A percentile compares a stretch with the other conserved stretches of the same genome.
These are phyloP conservation scores for Candida ulmi DNA, from an alignment of 805 yeast species.

Conservation along the genomic window DNA sequence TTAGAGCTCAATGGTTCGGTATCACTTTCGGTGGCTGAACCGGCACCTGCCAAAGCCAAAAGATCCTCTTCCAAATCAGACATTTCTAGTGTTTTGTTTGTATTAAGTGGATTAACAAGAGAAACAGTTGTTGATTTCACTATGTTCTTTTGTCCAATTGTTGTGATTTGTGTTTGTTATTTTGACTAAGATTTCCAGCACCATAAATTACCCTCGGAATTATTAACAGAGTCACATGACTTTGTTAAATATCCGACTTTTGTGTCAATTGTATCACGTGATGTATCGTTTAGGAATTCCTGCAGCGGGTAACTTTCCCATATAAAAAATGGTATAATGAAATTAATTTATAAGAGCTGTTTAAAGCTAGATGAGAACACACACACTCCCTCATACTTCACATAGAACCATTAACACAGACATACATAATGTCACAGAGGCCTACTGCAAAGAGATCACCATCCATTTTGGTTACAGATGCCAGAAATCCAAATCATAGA, in stretches of 20 bases:
- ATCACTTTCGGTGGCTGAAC: conserved; percentile 28
- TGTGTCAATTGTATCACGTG: background rate
- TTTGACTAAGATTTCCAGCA: no score
- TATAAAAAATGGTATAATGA: no score
- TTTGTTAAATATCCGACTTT: no score
- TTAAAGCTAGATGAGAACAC: no score
- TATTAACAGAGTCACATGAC: no score
- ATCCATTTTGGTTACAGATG: conserved; percentile 88
- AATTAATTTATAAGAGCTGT: no score
- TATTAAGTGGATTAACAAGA: no score
- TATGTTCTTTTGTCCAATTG: no score
- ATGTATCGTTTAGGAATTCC: background rate
- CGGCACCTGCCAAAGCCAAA: conserved; percentile 85
- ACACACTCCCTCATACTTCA: no score
- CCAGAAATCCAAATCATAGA: conserved; percentile 53
- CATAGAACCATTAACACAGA: no score
- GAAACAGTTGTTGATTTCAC: background rate
- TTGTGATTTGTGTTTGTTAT: no score
- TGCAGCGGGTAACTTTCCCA: conserved; percentile 2
- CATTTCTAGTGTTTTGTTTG: conserved; percentile 8
- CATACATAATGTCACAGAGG: conserved; percentile 27
- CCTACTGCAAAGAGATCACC: conserved; percentile 87
- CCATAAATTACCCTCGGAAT: no score
- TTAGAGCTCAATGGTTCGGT: conserved; percentile 31
- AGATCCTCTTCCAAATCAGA: conserved; percentile 87